Conservation (phyloP, 2,329 filamentous ascomycete species). For the Alternaria alternata region DNA sequence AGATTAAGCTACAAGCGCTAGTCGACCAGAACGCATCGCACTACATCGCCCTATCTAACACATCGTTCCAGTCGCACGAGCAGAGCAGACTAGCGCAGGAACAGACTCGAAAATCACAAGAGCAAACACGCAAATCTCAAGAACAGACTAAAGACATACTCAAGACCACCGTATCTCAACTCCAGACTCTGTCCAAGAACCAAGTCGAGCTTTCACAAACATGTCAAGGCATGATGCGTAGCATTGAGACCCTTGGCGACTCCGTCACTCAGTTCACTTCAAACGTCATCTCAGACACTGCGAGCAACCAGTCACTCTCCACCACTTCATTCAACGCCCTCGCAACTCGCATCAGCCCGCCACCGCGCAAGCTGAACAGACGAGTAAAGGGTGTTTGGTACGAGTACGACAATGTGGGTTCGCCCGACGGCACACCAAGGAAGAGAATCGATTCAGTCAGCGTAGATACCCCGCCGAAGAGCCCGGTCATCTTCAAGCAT, state of each 20-base stretch:
- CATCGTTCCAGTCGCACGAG: slow-evolving; percentile 41
- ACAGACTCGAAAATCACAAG: slow-evolving; percentile 22
- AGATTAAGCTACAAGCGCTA: slow-evolving; percentile 40
- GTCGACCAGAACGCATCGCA: slow-evolving; percentile 46
- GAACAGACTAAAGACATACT: slow-evolving; percentile 40
- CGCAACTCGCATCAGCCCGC: slow-evolving; percentile 36
- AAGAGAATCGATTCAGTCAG: slow-evolving; percentile 28
- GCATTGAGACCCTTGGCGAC: slow-evolving; percentile 32
- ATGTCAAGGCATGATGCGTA: slow-evolving; percentile 41
- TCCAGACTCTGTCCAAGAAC: slow-evolving; percentile 37
- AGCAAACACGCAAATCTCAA: slow-evolving; percentile 21
- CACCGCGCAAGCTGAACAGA: slow-evolving; percentile 44
- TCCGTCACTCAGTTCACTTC: slow-evolving; percentile 27
- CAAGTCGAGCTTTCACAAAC: slow-evolving; percentile 40
- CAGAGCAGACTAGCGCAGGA: slow-evolving; percentile 37
- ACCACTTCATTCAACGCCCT: slow-evolving; percentile 21
- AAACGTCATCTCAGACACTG: slow-evolving; percentile 24
- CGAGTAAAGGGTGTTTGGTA: slow-evolving; percentile 50
- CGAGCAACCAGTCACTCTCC: slow-evolving; percentile 20
- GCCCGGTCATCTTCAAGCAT: slow-evolving; percentile 22
- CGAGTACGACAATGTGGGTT: slow-evolving; percentile 40
- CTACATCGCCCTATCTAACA: slow-evolving; percentile 47
- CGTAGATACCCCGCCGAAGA: slow-evolving; percentile 36
- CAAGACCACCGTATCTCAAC: slow-evolving; percentile 38
- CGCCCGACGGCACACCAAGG: slow-evolving; percentile 17